Evolutionary conservation across 208 protist species (phyloP).

Genomic region (Wallacemonas sp.): DNA sequence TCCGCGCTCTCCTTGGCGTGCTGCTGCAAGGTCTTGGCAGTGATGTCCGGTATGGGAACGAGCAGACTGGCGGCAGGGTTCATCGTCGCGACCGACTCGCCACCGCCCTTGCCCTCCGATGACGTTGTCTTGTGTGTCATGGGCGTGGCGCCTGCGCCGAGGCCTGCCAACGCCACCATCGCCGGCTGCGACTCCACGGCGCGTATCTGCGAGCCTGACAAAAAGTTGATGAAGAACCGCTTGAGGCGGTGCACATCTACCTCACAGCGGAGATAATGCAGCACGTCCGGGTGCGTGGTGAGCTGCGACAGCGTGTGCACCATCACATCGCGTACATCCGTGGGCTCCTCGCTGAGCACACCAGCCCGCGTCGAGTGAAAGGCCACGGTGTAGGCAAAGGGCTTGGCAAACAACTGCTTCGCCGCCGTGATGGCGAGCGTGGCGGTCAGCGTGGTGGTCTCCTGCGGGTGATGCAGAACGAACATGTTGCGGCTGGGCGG

Average conservation of each 20-base stretch:
- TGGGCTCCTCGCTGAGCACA: constrained; percentile 54
- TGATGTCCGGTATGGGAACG: constrained; percentile 4
- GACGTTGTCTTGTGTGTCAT: neutral
- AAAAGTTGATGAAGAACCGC: constrained; percentile 44
- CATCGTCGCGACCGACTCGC: constrained; percentile 1
- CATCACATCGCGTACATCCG: constrained; percentile 63
- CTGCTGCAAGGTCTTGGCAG: constrained; percentile 5
- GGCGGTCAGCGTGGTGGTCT: constrained; percentile 32
- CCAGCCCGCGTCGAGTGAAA: constrained; percentile 50
- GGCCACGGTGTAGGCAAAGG: constrained; percentile 43
- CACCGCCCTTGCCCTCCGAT: neutral
- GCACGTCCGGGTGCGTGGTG: constrained; percentile 48
- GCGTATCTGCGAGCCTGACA: constrained; percentile 27
- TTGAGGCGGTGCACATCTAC: constrained; percentile 60
- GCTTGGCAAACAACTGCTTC: constrained; percentile 22
- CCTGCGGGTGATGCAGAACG: constrained; percentile 40
- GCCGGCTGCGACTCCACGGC: constrained; percentile 2
- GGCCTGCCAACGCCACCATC: neutral
- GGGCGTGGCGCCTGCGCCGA: neutral
- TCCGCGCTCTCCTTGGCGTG: neutral
- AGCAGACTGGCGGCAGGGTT: neutral
- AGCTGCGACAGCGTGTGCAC: constrained; percentile 66
- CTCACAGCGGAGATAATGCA: constrained; percentile 55
- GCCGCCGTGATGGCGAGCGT: constrained; percentile 30
- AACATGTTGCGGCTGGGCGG: constrained; percentile 79